Base-by-base conservation (phyloP, 768 basidiomycete species). In the Phaeotremella skinneri region DNA sequence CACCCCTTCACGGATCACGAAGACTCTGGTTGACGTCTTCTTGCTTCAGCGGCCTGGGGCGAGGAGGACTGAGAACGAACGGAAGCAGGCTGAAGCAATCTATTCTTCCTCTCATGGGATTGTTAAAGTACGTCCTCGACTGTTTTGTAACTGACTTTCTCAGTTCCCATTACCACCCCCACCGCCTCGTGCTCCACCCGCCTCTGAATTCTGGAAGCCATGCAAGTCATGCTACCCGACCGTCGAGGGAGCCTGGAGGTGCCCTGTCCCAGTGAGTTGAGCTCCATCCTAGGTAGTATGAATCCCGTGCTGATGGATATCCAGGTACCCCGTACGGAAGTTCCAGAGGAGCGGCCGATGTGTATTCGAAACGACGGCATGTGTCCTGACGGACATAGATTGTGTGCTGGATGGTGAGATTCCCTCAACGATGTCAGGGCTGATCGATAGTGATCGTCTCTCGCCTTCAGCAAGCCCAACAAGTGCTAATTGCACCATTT, bases 401-500 rank as follows among this genome's bases (percentile, higher is more conserved):
- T 45, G 21, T 45, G 43, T 23, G 43, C 43, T 45, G 43, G 43
- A 45, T 45, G 43, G 43, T 45, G 43, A 45, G 43, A 13, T 45
- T 7, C 13, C 13, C 6, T 7, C 43, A 14, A 21, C 7, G 6
- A 13, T 45, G 9, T 7, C 23, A 20, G 23, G 34, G 34, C 43
- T 45, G 43, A 45, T 21, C 6, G 20, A 6, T 45, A 45, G 43
- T 45, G 43, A 45, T 45, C 43, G 21, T 6, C 21, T 45, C 13
- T 45, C 43, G 13, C 43, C 43, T 7, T 45, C 43, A 20, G 43
- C 13, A 6, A 45, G 43, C 43, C 43, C 43, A 6, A 45, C 11
- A 45, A 45, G 43, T 21, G 43, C 43, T 45, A 13, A 13, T 23
- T 45, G 43, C 21, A 20, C 43, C 6, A 13, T 45, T 6, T 45